phyloP scores from a whole-genome alignment of 2,329 filamentous ascomycete species.

The Zymoseptoria tritici region DNA sequence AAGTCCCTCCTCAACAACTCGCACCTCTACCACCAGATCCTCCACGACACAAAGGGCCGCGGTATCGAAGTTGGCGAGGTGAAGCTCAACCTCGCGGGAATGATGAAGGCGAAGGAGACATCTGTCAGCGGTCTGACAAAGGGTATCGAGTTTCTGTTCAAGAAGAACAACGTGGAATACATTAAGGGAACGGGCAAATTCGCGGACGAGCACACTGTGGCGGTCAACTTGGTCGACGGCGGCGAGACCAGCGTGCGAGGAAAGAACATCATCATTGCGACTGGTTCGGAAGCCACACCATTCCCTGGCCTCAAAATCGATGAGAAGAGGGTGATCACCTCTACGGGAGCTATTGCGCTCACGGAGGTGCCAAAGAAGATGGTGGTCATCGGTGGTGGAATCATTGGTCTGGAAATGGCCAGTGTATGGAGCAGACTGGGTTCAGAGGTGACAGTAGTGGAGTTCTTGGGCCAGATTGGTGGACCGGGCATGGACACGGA shows the following conservation, averaged over 20 bases:
- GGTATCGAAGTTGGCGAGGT: conserved; percentile 97
- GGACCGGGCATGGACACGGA: conserved; percentile 96
- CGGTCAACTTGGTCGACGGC: conserved; percentile 82
- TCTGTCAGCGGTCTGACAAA: conserved; percentile 87
- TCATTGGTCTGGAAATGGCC: conserved; percentile 96
- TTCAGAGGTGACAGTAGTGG: conserved; percentile 90
- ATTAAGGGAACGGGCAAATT: conserved; percentile 66
- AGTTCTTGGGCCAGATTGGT: conserved; percentile 93
- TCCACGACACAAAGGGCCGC: conserved; percentile 89
- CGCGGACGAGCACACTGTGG: conserved; percentile 68
- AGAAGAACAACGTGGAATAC: conserved; percentile 99
- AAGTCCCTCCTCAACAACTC: conserved; percentile 99
- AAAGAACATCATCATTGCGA: conserved; percentile 98
- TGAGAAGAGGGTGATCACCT: conserved; percentile 94
- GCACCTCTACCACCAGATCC: conserved; percentile 92
- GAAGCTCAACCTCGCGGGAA: conserved; percentile 85
- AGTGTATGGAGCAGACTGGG: conserved; percentile 96
- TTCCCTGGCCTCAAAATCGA: conserved; percentile 95
- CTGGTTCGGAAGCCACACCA: conserved; percentile 87
- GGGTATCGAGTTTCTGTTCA: conserved; percentile 95
- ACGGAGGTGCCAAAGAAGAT: conserved; percentile 90
- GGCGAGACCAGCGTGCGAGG: conserved; percentile 78
- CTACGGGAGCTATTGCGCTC: conserved; percentile 86
- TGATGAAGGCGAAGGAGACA: conserved; percentile 98
- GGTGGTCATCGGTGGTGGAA: conserved; percentile 95